phyloP scores from a whole-genome alignment of 2,329 filamentous ascomycete genomes.

The Teratosphaeria zuluensis region DNA sequence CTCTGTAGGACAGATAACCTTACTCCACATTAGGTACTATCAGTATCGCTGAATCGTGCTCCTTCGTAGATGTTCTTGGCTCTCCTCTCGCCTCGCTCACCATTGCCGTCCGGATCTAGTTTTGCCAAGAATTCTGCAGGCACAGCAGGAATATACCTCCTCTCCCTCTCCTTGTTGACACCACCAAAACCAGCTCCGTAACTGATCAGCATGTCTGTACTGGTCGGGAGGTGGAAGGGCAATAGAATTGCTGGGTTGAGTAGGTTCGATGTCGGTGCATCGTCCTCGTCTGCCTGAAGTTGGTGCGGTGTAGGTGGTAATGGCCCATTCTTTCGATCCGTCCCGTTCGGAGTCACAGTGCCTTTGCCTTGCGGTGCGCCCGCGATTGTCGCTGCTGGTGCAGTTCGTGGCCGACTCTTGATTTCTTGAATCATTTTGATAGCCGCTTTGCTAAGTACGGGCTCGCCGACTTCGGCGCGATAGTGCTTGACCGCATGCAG shows the following conservation, averaged over 20 bases:
- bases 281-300: slow-evolving; percentile 45
- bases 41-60: slow-evolving; percentile 20
- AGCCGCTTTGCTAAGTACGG: slow-evolving; percentile 76
- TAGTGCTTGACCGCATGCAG: slow-evolving; percentile 90
- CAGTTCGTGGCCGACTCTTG: slow-evolving; percentile 46
- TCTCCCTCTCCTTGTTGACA: slow-evolving; percentile 77
- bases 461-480: slow-evolving; percentile 88
- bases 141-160: slow-evolving; percentile 92
- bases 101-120: slow-evolving; percentile 51
- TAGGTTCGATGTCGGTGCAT: slow-evolving; percentile 64
- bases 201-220: slow-evolving; percentile 92
- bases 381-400: slow-evolving; percentile 5
- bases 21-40: background rate
- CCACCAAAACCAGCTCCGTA: slow-evolving; percentile 94
- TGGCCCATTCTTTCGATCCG: background rate
- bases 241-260: slow-evolving; percentile 86
- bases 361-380: slow-evolving; percentile 1
- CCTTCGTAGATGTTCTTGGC: slow-evolving; percentile 24
- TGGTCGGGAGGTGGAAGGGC: slow-evolving; percentile 89
- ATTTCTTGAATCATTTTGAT: slow-evolving; percentile 76
- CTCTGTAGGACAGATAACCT: background rate
- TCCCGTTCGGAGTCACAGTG: background rate
- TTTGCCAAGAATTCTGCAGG: slow-evolving; percentile 87
- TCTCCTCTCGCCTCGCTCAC: slow-evolving; percentile 13
- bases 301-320: slow-evolving; percentile 13